Evolutionary conservation across 129 eudicot genomes (phyloP).

Genomic region (Flaveria ramosissima): DNA sequence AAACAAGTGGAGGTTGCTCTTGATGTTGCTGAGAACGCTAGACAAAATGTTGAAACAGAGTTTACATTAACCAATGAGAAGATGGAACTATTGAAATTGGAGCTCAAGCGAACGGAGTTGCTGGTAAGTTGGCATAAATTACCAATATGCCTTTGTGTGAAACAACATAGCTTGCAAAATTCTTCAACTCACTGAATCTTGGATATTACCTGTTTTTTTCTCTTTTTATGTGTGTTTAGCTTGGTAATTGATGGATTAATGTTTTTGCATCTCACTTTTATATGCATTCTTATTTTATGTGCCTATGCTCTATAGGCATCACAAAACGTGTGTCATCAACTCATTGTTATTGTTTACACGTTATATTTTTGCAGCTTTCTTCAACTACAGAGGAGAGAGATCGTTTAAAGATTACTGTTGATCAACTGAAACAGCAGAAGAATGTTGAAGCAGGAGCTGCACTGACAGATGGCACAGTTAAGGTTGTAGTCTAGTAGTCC

Average conservation of each 20-base stretch:
- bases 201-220: slow-evolving; percentile 3
- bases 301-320: not conserved
- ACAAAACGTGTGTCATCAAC: not conserved
- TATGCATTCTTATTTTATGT: slow-evolving; percentile 10
- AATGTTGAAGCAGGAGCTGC: slow-evolving; percentile 53
- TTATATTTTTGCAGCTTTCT: slow-evolving; percentile 56
- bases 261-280: slow-evolving; percentile 10
- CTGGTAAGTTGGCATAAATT: slow-evolving; percentile 46
- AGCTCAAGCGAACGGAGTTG: slow-evolving; percentile 64
- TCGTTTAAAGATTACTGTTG: slow-evolving; percentile 43
- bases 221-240: slow-evolving; percentile 3
- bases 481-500: slow-evolving; percentile 45
- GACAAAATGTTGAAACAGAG: slow-evolving; percentile 71
- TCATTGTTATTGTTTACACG: not conserved
- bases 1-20: slow-evolving; percentile 75
- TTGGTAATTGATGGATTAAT: slow-evolving; percentile 13
- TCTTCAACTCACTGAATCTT: not conserved
- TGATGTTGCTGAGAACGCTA: slow-evolving; percentile 64
- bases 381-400: slow-evolving; percentile 78
- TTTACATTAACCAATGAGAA: slow-evolving; percentile 65
- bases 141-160: not conserved
- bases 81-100: slow-evolving; percentile 53
- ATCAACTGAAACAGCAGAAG: slow-evolving; percentile 55
- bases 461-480: slow-evolving; percentile 39
- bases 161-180: slow-evolving; percentile 6